Evolutionary conservation across 495 filamentous ascomycete species (phyloP).

Genomic region (Trichoderma asperelloides): DNA sequence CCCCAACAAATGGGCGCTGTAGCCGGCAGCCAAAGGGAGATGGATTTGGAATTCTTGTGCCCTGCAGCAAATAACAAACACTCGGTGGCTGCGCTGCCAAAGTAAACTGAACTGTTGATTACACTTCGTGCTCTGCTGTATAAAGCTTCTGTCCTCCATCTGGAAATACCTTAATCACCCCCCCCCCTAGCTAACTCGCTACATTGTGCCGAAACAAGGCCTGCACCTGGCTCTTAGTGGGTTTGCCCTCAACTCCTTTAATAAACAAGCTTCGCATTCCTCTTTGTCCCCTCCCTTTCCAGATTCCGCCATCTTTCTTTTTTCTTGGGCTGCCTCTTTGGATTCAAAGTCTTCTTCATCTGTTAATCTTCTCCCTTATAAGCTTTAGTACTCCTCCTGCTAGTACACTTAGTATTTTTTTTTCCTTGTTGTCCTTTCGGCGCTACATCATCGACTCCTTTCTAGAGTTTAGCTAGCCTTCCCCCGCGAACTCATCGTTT

Average conservation of each 20-base stretch:
- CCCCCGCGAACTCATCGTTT: not conserved
- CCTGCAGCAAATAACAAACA: too few species aligned
- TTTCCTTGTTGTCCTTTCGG: not conserved
- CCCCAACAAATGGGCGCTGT: too few species aligned
- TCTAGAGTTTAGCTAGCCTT: not conserved
- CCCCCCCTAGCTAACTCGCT: not conserved
- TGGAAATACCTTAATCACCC: too few species aligned
- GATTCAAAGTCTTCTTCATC: not conserved
- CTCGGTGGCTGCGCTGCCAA: too few species aligned
- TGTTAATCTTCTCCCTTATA: not conserved
- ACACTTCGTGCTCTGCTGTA: not conserved
- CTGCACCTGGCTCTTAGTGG: not conserved
- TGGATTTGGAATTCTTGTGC: too few species aligned
- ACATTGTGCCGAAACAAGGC: not conserved
- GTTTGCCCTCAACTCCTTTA: not conserved
- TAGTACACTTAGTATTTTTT: not conserved
- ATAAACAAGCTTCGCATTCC: not conserved
- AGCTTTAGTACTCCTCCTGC: not conserved
- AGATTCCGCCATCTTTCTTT: too few species aligned
- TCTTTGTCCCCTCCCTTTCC: not conserved
- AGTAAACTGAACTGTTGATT: not conserved
- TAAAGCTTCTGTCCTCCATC: not conserved
- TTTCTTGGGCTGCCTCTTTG: not conserved
- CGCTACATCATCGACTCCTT: not conserved
- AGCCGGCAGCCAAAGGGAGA: too few species aligned